These are phyloP conservation scores for Leccinum subtestaceum DNA, from an alignment of 768 basidiomycete genomes.

Conservation along the genomic window DNA sequence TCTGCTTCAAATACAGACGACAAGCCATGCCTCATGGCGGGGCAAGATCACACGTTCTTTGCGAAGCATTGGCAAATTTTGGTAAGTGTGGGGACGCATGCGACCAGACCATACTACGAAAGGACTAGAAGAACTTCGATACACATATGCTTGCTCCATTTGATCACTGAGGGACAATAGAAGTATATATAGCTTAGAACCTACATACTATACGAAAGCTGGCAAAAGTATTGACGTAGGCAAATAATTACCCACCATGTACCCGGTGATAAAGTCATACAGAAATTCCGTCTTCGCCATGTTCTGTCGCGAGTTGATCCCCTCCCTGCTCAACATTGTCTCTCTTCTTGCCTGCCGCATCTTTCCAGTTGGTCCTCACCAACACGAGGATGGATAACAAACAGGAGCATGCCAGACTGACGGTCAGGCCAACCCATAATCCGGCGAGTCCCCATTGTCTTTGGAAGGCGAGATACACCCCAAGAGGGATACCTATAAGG, in stretches of 20 bases:
- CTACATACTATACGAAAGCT: not conserved
- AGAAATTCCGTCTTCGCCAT: not conserved
- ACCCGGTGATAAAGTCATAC: not conserved
- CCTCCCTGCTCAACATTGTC: not conserved
- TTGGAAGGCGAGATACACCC: conserved; percentile 21
- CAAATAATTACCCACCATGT: not conserved
- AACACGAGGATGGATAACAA: conserved; percentile 20
- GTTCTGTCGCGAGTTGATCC: not conserved
- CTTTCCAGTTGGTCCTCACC: conserved; percentile 19
- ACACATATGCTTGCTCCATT: not conserved
- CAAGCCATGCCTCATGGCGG: too few relatives aligned
- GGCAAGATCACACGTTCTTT: too few relatives aligned
- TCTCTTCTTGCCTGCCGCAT: not conserved
- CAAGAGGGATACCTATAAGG: conserved; percentile 33
- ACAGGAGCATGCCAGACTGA: conserved; percentile 22
- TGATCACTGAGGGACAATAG: not conserved
- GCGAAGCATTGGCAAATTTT: too few relatives aligned
- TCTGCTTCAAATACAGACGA: too few relatives aligned
- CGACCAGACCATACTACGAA: too few relatives aligned
- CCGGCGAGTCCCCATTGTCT: conserved; percentile 25
- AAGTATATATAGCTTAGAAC: not conserved
- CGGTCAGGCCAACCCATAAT: conserved; percentile 22
- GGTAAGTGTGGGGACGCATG: not conserved
- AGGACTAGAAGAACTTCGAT: not conserved
- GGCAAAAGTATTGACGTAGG: not conserved